Base-by-base conservation (phyloP, 345 rosid species). In the Euclidium syriacum region DNA sequence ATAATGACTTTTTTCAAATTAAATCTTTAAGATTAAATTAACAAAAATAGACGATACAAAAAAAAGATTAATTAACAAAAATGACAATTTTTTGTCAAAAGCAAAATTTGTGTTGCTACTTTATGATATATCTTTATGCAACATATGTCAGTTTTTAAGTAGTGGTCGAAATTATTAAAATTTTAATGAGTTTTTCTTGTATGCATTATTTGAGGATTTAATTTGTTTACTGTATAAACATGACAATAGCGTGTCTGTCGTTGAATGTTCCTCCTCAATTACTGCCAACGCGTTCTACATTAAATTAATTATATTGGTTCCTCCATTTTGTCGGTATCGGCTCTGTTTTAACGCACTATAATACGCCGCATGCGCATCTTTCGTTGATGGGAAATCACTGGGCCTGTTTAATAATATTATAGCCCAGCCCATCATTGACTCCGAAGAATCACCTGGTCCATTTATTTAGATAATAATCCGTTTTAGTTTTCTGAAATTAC, bases 211-310 rank as follows among this genome's bases (percentile, higher is more conserved):
- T 16, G 16, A 14, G 39, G 23, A 30, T 40, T 17, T 34, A 49
- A n/a, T 16, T 33, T 4, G 14, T 30, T 44, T 22, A 33, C 32
- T 22, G 22, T 22, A 43, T 20, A 9, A 58, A 44, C 43, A 62
- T 30, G 48, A 17, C 63, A 44, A 34, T 38, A 34, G 29, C 16
- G 16, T 66, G 48, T 35, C 50, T 29, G 40, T 66, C 22, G 20
- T 47, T 67, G 42, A 58, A 56, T 66, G 71, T 66, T 66, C 50
- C 57, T 56, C 71, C 57, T 36, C 39, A 15, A 27, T 46, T 24
- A 26, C 42, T 22, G 3, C 43, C 14, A 29, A 39, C 19, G n/a
- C n/a, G n/a, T n/a, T 27, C 18, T 7, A 23, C 8, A 17, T 17
- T 59, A 38, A 39, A 7, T 4, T 6, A 29, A 11, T 3, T 12